phyloP scores from a whole-genome alignment of 768 basidiomycete species.

The Macrolepiota fuliginosa region DNA sequence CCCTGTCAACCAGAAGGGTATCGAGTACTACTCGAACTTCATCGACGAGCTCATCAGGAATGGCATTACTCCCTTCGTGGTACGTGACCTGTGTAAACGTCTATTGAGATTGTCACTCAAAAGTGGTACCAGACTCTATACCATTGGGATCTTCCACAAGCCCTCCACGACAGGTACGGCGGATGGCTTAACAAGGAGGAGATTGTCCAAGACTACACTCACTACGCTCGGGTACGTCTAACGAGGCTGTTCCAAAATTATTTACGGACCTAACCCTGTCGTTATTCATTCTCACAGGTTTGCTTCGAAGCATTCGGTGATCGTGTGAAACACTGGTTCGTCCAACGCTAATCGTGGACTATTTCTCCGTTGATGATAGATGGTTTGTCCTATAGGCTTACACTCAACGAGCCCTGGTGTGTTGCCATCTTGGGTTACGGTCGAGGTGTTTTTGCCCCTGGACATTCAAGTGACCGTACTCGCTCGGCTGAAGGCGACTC shows the following conservation, averaged over 20 bases:
- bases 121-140: slow-evolving; percentile 53
- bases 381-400: slow-evolving; percentile 43
- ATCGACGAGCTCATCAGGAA: slow-evolving; percentile 65
- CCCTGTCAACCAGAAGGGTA: slow-evolving; percentile 67
- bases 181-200: slow-evolving; percentile 77
- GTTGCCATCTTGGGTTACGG: slow-evolving; percentile 70
- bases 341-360: not conserved
- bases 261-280: slow-evolving; percentile 6
- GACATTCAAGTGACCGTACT: slow-evolving; percentile 60
- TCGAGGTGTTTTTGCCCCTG: slow-evolving; percentile 69
- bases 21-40: slow-evolving; percentile 66
- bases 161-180: slow-evolving; percentile 68
- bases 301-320: slow-evolving; percentile 77
- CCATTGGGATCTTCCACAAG: slow-evolving; percentile 81
- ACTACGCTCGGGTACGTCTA: slow-evolving; percentile 51
- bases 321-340: slow-evolving; percentile 71
- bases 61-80: slow-evolving; percentile 68
- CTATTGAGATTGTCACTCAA: not conserved
- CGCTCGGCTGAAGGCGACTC: slow-evolving; percentile 62
- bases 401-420: slow-evolving; percentile 78
- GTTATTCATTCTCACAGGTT: slow-evolving; percentile 34
- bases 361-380: slow-evolving; percentile 21
- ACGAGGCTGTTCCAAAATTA: slow-evolving; percentile 15
- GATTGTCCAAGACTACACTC: slow-evolving; percentile 61
- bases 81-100: slow-evolving; percentile 27